Evolutionary conservation across 1,139 yeast genomes (phyloP).

Genomic region (Kodamaea derodonti): DNA sequence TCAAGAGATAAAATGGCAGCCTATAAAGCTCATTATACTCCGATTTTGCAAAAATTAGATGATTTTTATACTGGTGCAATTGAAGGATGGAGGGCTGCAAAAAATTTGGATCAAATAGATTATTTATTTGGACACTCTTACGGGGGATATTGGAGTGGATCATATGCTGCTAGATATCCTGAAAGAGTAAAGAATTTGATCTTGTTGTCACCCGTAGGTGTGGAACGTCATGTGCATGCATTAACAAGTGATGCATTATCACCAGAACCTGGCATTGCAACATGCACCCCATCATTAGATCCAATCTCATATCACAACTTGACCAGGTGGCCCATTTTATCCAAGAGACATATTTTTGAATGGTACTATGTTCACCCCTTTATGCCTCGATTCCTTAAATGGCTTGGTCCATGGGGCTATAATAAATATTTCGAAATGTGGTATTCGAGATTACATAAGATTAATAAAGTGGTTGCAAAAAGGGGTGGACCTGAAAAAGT

Average conservation of each 20-base stretch:
- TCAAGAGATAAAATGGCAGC: slow-evolving; percentile 23
- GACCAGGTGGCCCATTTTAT: slow-evolving; percentile 43
- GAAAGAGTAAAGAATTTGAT: slow-evolving; percentile 59
- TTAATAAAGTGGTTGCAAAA: slow-evolving; percentile 37
- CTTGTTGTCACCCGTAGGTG: slow-evolving; percentile 87
- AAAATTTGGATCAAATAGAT: slow-evolving; percentile 34
- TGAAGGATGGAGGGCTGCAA: slow-evolving; percentile 35
- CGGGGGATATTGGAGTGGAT: slow-evolving; percentile 47
- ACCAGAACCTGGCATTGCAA: slow-evolving; percentile 8
- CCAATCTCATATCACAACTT: slow-evolving; percentile 37
- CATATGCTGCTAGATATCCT: slow-evolving; percentile 45
- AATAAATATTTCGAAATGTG: slow-evolving; percentile 39
- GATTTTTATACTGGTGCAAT: slow-evolving; percentile 34
- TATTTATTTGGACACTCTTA: slow-evolving; percentile 43
- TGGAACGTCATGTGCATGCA: slow-evolving; percentile 68
- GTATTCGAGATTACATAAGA: slow-evolving; percentile 42
- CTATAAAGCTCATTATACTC: slow-evolving; percentile 36
- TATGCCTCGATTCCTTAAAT: slow-evolving; percentile 40
- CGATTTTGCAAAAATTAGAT: slow-evolving; percentile 40
- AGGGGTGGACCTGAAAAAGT: slow-evolving; percentile 29
- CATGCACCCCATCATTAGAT: slow-evolving; percentile 30
- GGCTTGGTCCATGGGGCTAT: slow-evolving; percentile 53
- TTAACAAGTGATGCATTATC: slow-evolving; percentile 29
- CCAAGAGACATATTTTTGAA: slow-evolving; percentile 22
- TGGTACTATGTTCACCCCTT: slow-evolving; percentile 45